Conservation (phyloP, 768 basidiomycete genomes). For the Pleurotus tuber-regium region DNA sequence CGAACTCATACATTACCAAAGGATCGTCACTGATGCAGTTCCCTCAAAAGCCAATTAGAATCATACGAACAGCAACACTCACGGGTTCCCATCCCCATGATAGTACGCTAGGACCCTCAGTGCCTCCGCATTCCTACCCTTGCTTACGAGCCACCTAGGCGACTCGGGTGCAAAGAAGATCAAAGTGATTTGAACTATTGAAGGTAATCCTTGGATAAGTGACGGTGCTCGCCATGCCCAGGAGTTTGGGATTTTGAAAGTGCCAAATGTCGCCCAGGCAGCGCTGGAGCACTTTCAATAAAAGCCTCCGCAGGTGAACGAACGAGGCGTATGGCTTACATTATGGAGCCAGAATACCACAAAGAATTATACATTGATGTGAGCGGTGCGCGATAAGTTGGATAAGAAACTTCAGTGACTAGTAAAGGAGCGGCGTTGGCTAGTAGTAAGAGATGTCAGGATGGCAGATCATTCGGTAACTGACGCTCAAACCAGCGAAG, state of each 20-base stretch:
- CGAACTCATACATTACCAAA: slow-evolving; percentile 56
- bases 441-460: too few species aligned
- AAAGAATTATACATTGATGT: slow-evolving; percentile 71
- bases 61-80: slow-evolving; percentile 8
- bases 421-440: slow-evolving; percentile 72
- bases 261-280: slow-evolving; percentile 75
- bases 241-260: slow-evolving; percentile 53
- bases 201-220: slow-evolving; percentile 58
- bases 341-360: slow-evolving; percentile 70
- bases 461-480: too few species aligned
- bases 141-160: slow-evolving; percentile 69
- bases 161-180: slow-evolving; percentile 70
- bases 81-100: slow-evolving; percentile 50
- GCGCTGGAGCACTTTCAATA: slow-evolving; percentile 31
- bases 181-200: slow-evolving; percentile 55
- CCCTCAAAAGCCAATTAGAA: neutral
- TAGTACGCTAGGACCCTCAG: slow-evolving; percentile 51
- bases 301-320: neutral
- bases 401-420: slow-evolving; percentile 73
- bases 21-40: slow-evolving; percentile 40
- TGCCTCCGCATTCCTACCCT: slow-evolving; percentile 50
- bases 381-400: slow-evolving; percentile 65
- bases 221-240: slow-evolving; percentile 79
- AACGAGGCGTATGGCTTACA: slow-evolving; percentile 35
- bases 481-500: slow-evolving; percentile 47